These are phyloP conservation scores for grape (Vitis vinifera) DNA, from an alignment of 164 flowering plant genomes.

Conservation along the genomic window ASM3070453v1 NC_081817.1:15556501-15557000, in stretches of 20 bases:
- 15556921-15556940: no score
- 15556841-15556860: neutral
- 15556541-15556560: neutral
- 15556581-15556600: no score
- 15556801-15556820: neutral
- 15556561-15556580: neutral
- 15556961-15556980: no score
- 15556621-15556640: slow-evolving; percentile 2
- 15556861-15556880: neutral
- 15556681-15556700: neutral
- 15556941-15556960: no score
- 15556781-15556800: neutral
- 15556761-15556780: neutral
- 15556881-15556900: neutral
- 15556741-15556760: neutral
- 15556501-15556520: neutral
- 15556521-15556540: neutral
- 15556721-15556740: slow-evolving; percentile 1
- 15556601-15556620: neutral
- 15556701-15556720: neutral
- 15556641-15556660: neutral
- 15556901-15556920: neutral
- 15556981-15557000: no score
- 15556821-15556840: neutral
- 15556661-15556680: neutral